These are phyloP conservation scores for Glycine soja DNA, from an alignment of 306 rosid genomes.

Conservation along the genomic window DNA sequence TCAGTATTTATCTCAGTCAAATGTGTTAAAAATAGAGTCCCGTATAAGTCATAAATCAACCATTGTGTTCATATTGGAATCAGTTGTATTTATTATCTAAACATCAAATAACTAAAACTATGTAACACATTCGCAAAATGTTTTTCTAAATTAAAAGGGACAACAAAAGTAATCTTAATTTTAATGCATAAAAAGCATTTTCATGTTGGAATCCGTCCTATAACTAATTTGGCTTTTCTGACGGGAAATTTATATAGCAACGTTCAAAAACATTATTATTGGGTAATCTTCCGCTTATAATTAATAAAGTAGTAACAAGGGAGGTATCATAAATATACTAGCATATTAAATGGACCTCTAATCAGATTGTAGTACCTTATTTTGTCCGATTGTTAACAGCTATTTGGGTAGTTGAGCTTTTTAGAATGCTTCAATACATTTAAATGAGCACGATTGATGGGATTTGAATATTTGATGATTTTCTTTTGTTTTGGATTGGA, in stretches of 20 bases:
- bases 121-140: background rate
- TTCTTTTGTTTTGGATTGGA: slow-evolving; percentile 1
- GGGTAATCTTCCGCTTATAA: background rate
- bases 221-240: background rate
- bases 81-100: background rate
- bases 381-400: slow-evolving; percentile 48
- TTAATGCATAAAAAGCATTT: background rate
- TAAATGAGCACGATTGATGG: slow-evolving; percentile 39
- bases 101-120: background rate
- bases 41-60: background rate
- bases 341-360: background rate
- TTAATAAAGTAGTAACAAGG: background rate
- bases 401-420: slow-evolving; percentile 54
- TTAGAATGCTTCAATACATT: slow-evolving; percentile 34
- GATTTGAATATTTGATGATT: slow-evolving; percentile 27
- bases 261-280: slow-evolving; percentile 13
- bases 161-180: background rate
- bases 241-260: background rate
- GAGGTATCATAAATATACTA: background rate
- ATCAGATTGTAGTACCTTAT: slow-evolving; percentile 4
- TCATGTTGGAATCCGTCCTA: background rate
- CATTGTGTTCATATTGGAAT: background rate
- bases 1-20: background rate
- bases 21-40: background rate
- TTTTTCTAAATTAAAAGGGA: background rate